Evolutionary conservation across 192 early-diverging fungal genomes (phyloP).

Genomic region (Coemansia sp.): DNA sequence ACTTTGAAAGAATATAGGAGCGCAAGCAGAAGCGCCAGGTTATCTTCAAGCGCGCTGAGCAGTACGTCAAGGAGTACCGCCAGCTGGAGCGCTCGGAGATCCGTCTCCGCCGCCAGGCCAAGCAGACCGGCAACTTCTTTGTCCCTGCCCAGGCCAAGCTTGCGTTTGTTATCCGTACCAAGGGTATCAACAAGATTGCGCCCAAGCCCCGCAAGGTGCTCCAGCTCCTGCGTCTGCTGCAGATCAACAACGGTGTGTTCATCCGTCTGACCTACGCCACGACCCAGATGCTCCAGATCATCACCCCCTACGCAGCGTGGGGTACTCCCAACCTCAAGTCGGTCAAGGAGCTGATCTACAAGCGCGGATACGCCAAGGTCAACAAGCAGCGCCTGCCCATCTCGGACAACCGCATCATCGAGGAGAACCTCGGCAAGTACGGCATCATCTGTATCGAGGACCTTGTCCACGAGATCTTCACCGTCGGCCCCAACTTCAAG

Average conservation of each 20-base stretch:
- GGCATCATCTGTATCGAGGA: slow-evolving; percentile 99
- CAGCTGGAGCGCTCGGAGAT: slow-evolving; percentile 86
- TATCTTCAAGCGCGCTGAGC: slow-evolving; percentile 99
- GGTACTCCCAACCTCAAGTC: slow-evolving; percentile 98
- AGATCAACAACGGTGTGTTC: slow-evolving; percentile 99
- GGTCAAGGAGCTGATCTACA: slow-evolving; percentile 99
- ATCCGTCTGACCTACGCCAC: slow-evolving; percentile 96
- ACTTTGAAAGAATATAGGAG: slow-evolving; percentile 51
- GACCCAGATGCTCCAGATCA: slow-evolving; percentile 95
- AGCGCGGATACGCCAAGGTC: slow-evolving; percentile 99
- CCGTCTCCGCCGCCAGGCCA: slow-evolving; percentile 93
- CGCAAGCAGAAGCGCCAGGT: slow-evolving; percentile 80
- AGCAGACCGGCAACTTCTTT: slow-evolving; percentile 88
- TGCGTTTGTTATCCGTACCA: slow-evolving; percentile 97
- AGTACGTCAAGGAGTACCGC: slow-evolving; percentile 98
- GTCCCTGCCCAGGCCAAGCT: slow-evolving; percentile 96
- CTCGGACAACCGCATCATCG: slow-evolving; percentile 95
- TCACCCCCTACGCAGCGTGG: slow-evolving; percentile 93
- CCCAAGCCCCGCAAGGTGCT: slow-evolving; percentile 99
- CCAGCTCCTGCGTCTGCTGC: slow-evolving; percentile 96
- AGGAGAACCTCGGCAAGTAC: slow-evolving; percentile 87
- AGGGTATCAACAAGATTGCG: slow-evolving; percentile 99
- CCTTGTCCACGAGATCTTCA: slow-evolving; percentile 98
- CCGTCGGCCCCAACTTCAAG: slow-evolving; percentile 98
- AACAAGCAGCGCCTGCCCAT: slow-evolving; percentile 97